Base-by-base conservation (phyloP, 306 rosid species). In the Psophocarpus tetragonolobus region DNA sequence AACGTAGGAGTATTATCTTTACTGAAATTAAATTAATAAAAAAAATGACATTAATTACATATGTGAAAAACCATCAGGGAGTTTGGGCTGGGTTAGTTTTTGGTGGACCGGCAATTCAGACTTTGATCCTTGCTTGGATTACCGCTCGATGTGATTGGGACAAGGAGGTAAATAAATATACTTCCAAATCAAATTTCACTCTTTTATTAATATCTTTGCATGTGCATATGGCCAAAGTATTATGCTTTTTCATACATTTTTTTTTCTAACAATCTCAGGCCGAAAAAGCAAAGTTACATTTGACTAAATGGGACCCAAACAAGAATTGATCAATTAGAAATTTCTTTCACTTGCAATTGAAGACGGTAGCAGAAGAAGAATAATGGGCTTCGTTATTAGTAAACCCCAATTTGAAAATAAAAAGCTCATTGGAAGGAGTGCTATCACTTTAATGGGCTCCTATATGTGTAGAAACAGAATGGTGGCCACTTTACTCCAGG, bases 61-160 rank as follows among this genome's bases (percentile, higher is more conserved):
- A 21, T 68, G 26, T 32, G 9, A 48, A 68, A 32, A 27, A 54
- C 1, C 12, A 53, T 18, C 64, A 88, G 93, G 97, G 91, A 39
- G 82, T 90, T 20, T 92, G 95, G 93, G 91, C 82, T 0, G 91
- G 95, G 44, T 79, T 92, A 88, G 87, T 90, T 5, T 86, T 87
- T 47, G 93, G 97, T 3, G 95, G 95, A 68, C 87, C 93, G 1
- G 87, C 88, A 13, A 29, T 76, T 30, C 97, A 92, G 50, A 90
- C 94, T 1, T 35, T 88, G 86, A 75, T 92, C 44, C 71, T 92
- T 45, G 36, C 79, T 67, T 9, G 77, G 45, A 24, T 92, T 73
- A 87, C 91, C 36, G 20, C 81, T 5, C 84, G 89, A 44, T 88
- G 97, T 35, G 90, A 92, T 24, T 92, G 95, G 95, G 80, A 92